Percentiles rank a stretch among this genome's conserved stretches.
Conservation (phyloP, 345 rosid genomes). For the Pistacia atlantica region DNA sequence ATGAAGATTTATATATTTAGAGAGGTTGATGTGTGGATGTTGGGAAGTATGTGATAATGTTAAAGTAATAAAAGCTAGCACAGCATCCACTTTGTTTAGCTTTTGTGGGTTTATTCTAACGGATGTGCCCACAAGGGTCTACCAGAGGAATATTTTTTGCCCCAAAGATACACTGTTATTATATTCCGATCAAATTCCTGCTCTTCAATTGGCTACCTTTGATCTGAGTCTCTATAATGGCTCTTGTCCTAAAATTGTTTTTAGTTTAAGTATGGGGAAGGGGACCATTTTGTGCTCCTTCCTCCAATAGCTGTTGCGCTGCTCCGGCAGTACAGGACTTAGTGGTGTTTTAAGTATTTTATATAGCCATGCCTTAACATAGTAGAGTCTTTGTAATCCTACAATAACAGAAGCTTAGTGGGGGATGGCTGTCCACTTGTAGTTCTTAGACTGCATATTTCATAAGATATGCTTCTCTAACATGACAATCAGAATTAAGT, state of each 20-base stretch:
- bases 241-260: neutral
- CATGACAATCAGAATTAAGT: constrained; percentile 1
- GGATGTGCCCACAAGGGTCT: constrained; percentile 31
- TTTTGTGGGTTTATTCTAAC: constrained; percentile 5
- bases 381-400: constrained; percentile 9
- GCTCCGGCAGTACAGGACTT: constrained; percentile 19
- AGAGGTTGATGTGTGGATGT: constrained; percentile 7
- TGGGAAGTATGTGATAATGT: constrained; percentile 24
- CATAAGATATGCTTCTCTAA: neutral
- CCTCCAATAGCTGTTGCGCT: constrained; percentile 12
- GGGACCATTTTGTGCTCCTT: constrained; percentile 9
- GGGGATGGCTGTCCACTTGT: constrained; percentile 17
- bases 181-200: neutral
- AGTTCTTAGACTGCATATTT: neutral
- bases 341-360: constrained; percentile 12
- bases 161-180: constrained; percentile 22
- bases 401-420: neutral
- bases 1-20: neutral
- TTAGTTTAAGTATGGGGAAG: neutral
- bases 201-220: neutral
- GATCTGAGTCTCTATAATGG: neutral
- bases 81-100: constrained; percentile 35
- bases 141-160: neutral
- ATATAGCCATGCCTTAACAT: constrained; percentile 2
- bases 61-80: constrained; percentile 20